Base-by-base conservation (phyloP, 2,329 filamentous ascomycete species). In the Cordyceps farinosa region DNA sequence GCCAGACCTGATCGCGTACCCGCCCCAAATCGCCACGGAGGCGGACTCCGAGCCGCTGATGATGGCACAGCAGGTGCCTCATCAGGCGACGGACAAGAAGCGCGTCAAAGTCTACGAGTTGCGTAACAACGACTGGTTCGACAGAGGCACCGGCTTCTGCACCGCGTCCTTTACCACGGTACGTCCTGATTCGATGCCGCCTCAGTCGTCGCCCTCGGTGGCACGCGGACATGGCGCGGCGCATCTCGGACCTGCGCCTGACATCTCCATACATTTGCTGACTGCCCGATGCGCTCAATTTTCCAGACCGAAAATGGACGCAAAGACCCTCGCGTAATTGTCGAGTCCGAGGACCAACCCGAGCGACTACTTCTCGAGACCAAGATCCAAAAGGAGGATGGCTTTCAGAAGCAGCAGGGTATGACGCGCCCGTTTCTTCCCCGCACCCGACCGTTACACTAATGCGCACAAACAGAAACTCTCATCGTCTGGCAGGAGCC, bases 41-140 rank as follows among this genome's bases (percentile, higher is more conserved):
- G 80, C 77, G 77, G 83, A 83, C 74, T 75, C 79, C 77, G 82
- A 86, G 78, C 82, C 82, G 76, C 80, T 82, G 85, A 87, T 86
- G 82, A 89, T 89, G 86, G 86, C 86, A 85, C 86, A 88, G 80
- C 78, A 80, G 71, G 85, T 87, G 85, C 85, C 85, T 85, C 85
- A 87, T 84, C 84, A 82, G 79, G 79, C 82, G 76, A 83, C 83
- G 76, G 85, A 88, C 72, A 86, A 82, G 79, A 87, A 85, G 77
- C 85, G 95, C 83, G 95, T 98, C 78, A 99, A 99, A 83, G 95
- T 99, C 75, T 99, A 99, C 78, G 95, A 98, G 82, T 85, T 99
- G 72, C 92, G 91, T 77, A 92, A 97, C 79, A 97, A 96, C 84
- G 95, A 98, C 86, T 99, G 95, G 95, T 97, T 94, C 75, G 95